phyloP scores from a whole-genome alignment of 2,329 filamentous ascomycete species.

The Pseudocercospora crystallina region DNA sequence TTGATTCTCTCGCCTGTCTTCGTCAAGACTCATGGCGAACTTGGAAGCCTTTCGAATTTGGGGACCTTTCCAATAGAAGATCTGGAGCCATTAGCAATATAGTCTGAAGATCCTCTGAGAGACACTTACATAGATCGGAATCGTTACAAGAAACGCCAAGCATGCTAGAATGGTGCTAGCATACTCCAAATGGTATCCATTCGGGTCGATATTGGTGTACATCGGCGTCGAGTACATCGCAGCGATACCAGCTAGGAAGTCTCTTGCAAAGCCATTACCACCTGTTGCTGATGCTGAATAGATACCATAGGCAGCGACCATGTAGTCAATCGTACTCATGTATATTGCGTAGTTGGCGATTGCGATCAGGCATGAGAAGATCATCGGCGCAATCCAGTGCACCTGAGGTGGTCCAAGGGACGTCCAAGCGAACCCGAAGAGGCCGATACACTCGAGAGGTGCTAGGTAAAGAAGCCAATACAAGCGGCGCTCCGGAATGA shows the following conservation, averaged over 20 bases:
- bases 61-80: no score
- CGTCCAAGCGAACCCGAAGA: slow-evolving; percentile 70
- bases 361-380: slow-evolving; percentile 66
- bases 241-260: slow-evolving; percentile 70
- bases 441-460: slow-evolving; percentile 62
- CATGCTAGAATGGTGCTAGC: no score
- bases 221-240: slow-evolving; percentile 65
- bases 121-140: no score
- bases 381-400: slow-evolving; percentile 67
- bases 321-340: slow-evolving; percentile 53
- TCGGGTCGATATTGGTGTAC: slow-evolving; percentile 28
- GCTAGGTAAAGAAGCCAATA: slow-evolving; percentile 64
- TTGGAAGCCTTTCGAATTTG: no score
- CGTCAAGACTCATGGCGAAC: no score
- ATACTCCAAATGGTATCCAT: slow-evolving; percentile 13
- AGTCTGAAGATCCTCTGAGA: no score
- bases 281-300: slow-evolving; percentile 74
- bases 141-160: no score
- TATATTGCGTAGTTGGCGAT: slow-evolving; percentile 60
- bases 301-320: slow-evolving; percentile 70
- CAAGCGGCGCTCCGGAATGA: slow-evolving; percentile 63
- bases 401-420: slow-evolving; percentile 59
- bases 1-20: no score
- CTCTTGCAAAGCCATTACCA: slow-evolving; percentile 71
- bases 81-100: no score